Conservation (phyloP, 169 alveolate genomes). For the Condylostoma magnum region DNA sequence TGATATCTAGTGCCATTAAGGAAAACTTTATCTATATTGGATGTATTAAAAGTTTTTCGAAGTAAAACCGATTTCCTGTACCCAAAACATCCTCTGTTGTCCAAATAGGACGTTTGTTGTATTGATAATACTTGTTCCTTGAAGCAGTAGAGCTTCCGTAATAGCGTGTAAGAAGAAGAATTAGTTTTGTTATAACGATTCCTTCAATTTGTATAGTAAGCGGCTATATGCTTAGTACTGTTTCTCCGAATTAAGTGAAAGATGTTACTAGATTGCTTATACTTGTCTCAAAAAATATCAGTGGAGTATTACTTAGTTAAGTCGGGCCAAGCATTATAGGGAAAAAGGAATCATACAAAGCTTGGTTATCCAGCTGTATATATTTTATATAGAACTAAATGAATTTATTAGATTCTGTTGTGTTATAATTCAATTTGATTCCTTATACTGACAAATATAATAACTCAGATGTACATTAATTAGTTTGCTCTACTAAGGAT, state of each 20-base stretch:
- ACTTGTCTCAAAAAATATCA: not conserved
- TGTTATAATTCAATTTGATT: not conserved
- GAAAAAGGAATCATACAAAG: not conserved
- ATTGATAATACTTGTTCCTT: not conserved
- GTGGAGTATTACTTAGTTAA: not conserved
- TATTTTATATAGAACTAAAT: not conserved
- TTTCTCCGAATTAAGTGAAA: not conserved
- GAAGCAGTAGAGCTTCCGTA: not conserved
- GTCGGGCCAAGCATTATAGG: slow-evolving; percentile 3
- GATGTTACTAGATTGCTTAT: not conserved
- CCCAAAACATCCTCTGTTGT: not conserved
- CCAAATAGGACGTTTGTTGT: slow-evolving; percentile 6
- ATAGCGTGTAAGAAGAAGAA: not conserved
- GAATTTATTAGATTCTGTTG: not conserved
- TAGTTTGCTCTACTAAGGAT: not conserved
- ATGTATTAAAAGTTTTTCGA: not conserved
- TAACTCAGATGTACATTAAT: not conserved
- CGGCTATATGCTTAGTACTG: not conserved
- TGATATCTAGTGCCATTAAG: not conserved
- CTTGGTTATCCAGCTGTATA: slow-evolving; percentile 17
- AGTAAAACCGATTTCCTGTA: not conserved
- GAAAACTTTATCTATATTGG: not conserved
- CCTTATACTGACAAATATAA: not conserved
- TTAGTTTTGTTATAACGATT: not conserved
- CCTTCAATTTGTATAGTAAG: not conserved